Percentiles rank a stretch among this genome's conserved stretches.
phyloP scores from a whole-genome alignment of 805 yeast genomes.

The Lachancea waltii region DNA sequence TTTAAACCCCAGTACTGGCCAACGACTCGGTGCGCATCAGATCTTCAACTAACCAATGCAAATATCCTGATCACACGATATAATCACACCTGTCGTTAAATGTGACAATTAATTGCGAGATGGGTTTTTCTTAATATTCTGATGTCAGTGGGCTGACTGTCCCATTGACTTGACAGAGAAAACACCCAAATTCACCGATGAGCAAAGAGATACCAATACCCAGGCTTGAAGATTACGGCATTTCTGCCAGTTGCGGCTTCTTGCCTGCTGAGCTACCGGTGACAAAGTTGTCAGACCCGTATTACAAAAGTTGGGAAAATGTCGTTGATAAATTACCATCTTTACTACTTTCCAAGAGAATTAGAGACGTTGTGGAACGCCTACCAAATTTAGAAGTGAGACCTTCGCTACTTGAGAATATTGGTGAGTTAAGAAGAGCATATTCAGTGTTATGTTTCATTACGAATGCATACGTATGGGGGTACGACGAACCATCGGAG shows the following conservation, averaged over 20 bases:
- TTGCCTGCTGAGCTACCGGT: conserved; percentile 67
- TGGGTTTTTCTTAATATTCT: no score
- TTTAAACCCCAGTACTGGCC: no score
- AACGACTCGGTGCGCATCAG: no score
- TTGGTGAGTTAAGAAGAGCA: conserved; percentile 66
- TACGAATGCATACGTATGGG: conserved; percentile 90
- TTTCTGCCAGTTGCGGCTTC: conserved; percentile 69
- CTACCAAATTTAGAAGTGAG: conserved; percentile 52
- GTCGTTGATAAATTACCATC: conserved; percentile 64
- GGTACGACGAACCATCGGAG: conserved; percentile 54
- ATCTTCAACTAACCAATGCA: no score
- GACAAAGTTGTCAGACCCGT: conserved; percentile 48
- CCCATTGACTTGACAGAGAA: not conserved
- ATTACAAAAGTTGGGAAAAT: conserved; percentile 73
- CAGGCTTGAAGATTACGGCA: conserved; percentile 55
- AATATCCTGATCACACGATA: no score
- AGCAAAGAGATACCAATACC: conserved; percentile 36
- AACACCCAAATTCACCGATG: conserved; percentile 8
- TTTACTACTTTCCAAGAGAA: conserved; percentile 55
- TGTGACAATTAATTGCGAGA: no score
- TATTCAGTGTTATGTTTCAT: conserved; percentile 72
- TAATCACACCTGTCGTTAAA: no score
- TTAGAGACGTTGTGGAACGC: conserved; percentile 57
- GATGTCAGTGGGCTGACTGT: conserved; percentile 4
- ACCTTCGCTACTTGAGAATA: conserved; percentile 33